Evolutionary conservation across 2,329 filamentous ascomycete species (phyloP).

Genomic region (Coniosporium tulheliwenetii): DNA sequence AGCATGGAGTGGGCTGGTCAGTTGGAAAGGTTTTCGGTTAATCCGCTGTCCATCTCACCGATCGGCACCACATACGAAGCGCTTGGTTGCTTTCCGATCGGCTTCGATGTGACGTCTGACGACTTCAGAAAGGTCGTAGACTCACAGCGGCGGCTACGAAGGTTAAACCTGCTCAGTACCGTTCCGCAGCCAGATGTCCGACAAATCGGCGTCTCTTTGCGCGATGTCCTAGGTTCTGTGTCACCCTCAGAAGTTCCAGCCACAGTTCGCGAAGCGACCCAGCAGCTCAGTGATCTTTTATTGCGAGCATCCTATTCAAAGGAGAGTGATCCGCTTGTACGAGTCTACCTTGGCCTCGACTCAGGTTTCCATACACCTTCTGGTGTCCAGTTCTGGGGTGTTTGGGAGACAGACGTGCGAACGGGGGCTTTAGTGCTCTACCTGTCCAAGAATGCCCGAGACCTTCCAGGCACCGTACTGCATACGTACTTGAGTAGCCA

Average conservation of each 20-base stretch:
- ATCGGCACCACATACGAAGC: conserved; percentile 20
- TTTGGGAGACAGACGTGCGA: conserved; percentile 6
- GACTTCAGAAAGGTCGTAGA: conserved; percentile 29
- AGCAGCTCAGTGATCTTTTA: conserved; percentile 8
- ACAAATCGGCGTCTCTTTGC: conserved; percentile 9
- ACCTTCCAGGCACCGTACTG: conserved; percentile 24
- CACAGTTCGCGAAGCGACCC: background rate
- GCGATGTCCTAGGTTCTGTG: conserved; percentile 10
- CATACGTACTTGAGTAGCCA: conserved; percentile 30
- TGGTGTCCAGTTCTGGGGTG: conserved; percentile 9
- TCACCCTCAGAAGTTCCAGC: conserved; percentile 2
- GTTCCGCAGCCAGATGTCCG: conserved; percentile 18
- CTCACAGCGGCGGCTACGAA: conserved; percentile 26
- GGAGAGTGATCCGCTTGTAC: conserved; percentile 4
- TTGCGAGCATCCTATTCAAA: conserved; percentile 1
- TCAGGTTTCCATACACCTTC: conserved; percentile 9
- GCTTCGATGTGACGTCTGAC: conserved; percentile 22
- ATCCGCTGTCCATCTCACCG: conserved; percentile 21
- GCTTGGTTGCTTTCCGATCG: conserved; percentile 32
- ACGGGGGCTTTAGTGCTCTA: conserved; percentile 20
- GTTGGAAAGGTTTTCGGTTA: too few relatives aligned
- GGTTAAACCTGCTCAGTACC: conserved; percentile 23
- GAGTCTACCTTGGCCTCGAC: conserved; percentile 9
- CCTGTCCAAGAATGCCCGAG: conserved; percentile 27
- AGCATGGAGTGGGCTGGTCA: too few relatives aligned